Conservation (phyloP, 495 filamentous ascomycete species). For the Annulohypoxylon moriforme region DNA sequence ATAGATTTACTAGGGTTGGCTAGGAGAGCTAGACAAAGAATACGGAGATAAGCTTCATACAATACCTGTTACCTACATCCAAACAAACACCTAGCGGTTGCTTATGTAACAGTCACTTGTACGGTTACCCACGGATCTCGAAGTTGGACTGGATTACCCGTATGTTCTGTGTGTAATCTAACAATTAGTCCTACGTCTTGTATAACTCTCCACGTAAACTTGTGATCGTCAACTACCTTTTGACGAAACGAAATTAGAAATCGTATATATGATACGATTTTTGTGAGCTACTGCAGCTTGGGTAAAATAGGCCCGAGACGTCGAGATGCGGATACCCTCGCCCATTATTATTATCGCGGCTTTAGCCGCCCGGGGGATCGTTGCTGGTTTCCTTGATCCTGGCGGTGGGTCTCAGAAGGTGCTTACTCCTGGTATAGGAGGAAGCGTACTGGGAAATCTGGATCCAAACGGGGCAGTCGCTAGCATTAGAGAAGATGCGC, state of each 20-base stretch:
- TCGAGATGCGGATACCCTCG: conserved; percentile 27
- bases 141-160: not conserved
- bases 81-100: not conserved
- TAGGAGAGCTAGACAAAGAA: not conserved
- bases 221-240: not conserved
- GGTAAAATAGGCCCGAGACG: not conserved
- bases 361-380: not conserved
- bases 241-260: not conserved
- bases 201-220: not conserved
- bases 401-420: conserved; percentile 24
- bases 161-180: not conserved
- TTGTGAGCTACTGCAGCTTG: conserved; percentile 4
- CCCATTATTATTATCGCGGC: not conserved
- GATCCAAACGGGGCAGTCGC: conserved; percentile 27
- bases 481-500: conserved; percentile 53
- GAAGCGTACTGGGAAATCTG: not conserved
- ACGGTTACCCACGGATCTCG: not conserved
- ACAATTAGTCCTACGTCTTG: not conserved
- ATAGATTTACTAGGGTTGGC: conserved; percentile 21
- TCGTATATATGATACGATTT: not conserved
- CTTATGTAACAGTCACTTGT: not conserved
- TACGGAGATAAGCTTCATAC: not conserved
- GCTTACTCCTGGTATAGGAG: not conserved
- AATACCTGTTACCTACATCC: not conserved
- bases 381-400: not conserved